Conservation (phyloP, 768 basidiomycete genomes). For the Tylopilus balloui region DNA sequence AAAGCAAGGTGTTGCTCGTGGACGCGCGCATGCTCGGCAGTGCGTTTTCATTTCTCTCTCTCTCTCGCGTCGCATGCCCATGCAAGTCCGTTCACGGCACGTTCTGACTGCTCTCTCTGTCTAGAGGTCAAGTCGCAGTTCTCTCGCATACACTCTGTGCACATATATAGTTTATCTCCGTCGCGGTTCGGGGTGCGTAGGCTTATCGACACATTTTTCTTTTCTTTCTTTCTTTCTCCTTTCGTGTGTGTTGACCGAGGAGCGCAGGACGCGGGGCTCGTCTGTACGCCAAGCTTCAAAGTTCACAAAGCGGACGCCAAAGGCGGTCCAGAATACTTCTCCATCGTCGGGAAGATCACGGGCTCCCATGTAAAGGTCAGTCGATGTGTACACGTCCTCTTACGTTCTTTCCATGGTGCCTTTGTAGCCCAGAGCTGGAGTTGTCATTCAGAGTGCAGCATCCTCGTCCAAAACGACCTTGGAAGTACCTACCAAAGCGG, state of each 20-base stretch:
- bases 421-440: slow-evolving; percentile 16
- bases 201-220: neutral
- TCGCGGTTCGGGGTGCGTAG: slow-evolving; percentile 46
- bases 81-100: no score
- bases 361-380: slow-evolving; percentile 45
- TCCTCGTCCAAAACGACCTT: slow-evolving; percentile 45
- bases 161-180: slow-evolving; percentile 72
- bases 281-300: slow-evolving; percentile 33
- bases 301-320: slow-evolving; percentile 33
- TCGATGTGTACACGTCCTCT: neutral
- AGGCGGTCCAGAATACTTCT: slow-evolving; percentile 10
- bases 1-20: slow-evolving; percentile 53
- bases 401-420: neutral
- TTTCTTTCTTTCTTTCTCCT: no score
- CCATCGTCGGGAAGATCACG: slow-evolving; percentile 42
- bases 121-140: slow-evolving; percentile 55
- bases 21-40: slow-evolving; percentile 63
- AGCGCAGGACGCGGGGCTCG: slow-evolving; percentile 42
- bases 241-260: neutral
- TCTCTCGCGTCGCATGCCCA: no score
- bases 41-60: slow-evolving; percentile 31
- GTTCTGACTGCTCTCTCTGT: neutral
- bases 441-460: slow-evolving; percentile 15
- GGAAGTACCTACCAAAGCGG: slow-evolving; percentile 18
- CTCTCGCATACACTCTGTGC: slow-evolving; percentile 46